Percentiles rank a stretch among this genome's conserved stretches.
Evolutionary conservation across 1,284 basidiomycete genomes (phyloP).

Genomic region (Cystobasidium sp.): DNA sequence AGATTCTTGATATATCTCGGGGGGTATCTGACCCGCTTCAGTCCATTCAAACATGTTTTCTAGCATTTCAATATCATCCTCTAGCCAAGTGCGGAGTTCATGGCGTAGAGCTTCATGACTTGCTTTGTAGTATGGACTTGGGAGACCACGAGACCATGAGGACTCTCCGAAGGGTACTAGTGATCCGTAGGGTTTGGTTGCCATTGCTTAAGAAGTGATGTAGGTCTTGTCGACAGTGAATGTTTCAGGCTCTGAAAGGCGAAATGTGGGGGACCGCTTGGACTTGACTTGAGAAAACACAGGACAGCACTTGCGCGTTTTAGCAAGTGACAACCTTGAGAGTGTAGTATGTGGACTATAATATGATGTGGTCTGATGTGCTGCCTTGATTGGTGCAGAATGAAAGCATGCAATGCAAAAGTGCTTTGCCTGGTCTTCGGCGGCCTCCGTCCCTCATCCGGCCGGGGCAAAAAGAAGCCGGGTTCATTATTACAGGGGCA

Average conservation of each 20-base stretch:
- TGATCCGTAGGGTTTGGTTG: constrained; percentile 37
- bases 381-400: too few species aligned
- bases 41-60: constrained; percentile 51
- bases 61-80: constrained; percentile 47
- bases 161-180: constrained; percentile 53
- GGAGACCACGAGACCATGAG: constrained; percentile 56
- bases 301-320: too few species aligned
- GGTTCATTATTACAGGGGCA: too few species aligned
- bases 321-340: too few species aligned
- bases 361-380: too few species aligned
- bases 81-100: constrained; percentile 56
- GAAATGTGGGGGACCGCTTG: not conserved
- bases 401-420: too few species aligned
- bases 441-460: too few species aligned
- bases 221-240: not conserved
- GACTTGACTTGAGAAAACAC: too few species aligned
- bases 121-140: constrained; percentile 58
- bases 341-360: too few species aligned
- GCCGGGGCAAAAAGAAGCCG: too few species aligned
- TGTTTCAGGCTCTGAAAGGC: not conserved
- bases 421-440: too few species aligned
- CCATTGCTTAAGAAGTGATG: not conserved
- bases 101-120: constrained; percentile 57
- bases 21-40: constrained; percentile 48
- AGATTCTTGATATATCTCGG: constrained; percentile 53